A percentile compares a stretch with the other conserved stretches of the same genome.
Evolutionary conservation across 2,329 filamentous ascomycete species (phyloP).

Genomic region (Pseudocercospora fijiensis): DNA sequence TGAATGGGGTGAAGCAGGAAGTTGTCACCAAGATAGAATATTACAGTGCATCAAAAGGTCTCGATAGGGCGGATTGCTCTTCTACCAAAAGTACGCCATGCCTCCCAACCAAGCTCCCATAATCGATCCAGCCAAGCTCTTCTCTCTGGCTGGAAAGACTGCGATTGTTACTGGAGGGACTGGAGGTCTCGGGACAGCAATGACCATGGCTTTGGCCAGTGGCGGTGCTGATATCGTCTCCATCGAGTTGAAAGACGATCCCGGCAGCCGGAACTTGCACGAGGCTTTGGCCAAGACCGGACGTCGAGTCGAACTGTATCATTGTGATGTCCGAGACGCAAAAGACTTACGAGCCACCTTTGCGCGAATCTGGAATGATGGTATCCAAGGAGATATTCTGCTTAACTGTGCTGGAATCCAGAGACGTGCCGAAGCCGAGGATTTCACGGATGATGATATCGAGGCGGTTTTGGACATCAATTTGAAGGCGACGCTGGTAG

Average conservation of each 20-base stretch:
- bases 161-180: constrained; percentile 29
- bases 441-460: constrained; percentile 35
- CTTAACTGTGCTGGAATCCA: constrained; percentile 37
- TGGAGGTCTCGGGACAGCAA: constrained; percentile 31
- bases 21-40: neutral
- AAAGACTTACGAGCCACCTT: constrained; percentile 20
- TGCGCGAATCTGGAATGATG: constrained; percentile 28
- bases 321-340: constrained; percentile 20
- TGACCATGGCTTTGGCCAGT: constrained; percentile 39
- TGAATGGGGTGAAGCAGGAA: neutral
- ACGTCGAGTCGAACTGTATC: constrained; percentile 20
- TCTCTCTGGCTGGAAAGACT: constrained; percentile 26
- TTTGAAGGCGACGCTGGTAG: constrained; percentile 27
- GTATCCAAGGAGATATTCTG: constrained; percentile 31
- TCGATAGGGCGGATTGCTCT: neutral
- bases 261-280: constrained; percentile 12
- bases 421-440: constrained; percentile 30
- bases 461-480: constrained; percentile 33
- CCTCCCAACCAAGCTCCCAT: constrained; percentile 16
- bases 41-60: neutral
- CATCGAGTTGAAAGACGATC: constrained; percentile 24
- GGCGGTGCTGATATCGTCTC: constrained; percentile 36
- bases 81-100: neutral
- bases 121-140: constrained; percentile 22
- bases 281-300: constrained; percentile 15